Conservation (phyloP, 495 filamentous ascomycete genomes). For the Massariosphaeria phaeospora region DNA sequence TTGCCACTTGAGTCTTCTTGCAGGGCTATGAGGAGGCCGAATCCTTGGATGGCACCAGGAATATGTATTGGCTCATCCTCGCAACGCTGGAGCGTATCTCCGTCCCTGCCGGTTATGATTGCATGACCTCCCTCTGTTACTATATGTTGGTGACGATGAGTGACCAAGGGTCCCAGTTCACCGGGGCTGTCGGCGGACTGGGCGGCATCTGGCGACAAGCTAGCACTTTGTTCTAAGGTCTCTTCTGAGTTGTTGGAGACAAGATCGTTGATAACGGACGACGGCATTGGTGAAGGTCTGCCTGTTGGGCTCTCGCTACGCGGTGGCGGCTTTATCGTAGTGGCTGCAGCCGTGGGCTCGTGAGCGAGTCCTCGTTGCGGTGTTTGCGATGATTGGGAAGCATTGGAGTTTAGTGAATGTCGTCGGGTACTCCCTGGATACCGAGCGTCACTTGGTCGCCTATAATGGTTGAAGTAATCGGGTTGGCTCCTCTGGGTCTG, state of each 20-base stretch:
- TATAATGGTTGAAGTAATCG: constrained; percentile 35
- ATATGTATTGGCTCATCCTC: constrained; percentile 94
- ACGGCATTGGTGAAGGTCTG: neutral
- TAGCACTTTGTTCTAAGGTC: neutral
- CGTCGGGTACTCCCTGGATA: constrained; percentile 21
- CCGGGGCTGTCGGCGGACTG: constrained; percentile 24
- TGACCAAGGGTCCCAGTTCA: constrained; percentile 48
- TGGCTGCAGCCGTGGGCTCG: neutral
- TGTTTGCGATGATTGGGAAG: constrained; percentile 16
- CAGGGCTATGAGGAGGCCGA: constrained; percentile 75
- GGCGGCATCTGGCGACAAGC: neutral
- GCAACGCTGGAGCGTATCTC: constrained; percentile 64
- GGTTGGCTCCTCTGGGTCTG: constrained; percentile 31
- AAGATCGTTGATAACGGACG: constrained; percentile 18
- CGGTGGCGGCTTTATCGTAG: neutral
- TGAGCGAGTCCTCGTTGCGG: neutral
- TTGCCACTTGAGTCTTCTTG: constrained; percentile 63
- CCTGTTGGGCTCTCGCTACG: neutral
- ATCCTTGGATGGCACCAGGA: constrained; percentile 83
- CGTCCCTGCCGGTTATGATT: constrained; percentile 73
- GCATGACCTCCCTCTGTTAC: constrained; percentile 76
- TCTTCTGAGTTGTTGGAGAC: constrained; percentile 17
- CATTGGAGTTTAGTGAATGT: constrained; percentile 15
- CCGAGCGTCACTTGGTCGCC: constrained; percentile 12
- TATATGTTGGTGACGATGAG: constrained; percentile 74